A percentile compares a stretch with the other conserved stretches of the same genome.
These are phyloP conservation scores for Globisporangium orthogonon DNA, from an alignment of 352 stramenopile genomes.

Conservation along the genomic window DNA sequence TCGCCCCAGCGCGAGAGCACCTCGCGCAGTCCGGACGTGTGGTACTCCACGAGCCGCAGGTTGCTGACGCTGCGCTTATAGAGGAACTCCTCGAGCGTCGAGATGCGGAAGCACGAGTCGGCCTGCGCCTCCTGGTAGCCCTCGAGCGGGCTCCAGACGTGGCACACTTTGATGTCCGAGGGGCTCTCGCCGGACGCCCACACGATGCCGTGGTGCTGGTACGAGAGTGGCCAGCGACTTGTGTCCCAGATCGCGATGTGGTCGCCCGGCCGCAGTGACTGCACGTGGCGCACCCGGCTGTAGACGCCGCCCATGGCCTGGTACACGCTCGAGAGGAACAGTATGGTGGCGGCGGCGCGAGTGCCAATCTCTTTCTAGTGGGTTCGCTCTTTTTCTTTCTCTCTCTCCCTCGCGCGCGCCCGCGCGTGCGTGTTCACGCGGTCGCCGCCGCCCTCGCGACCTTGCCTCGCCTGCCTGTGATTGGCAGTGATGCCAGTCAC, in stretches of 20 bases:
- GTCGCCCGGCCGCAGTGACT: slow-evolving; percentile 71
- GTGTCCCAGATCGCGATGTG: slow-evolving; percentile 85
- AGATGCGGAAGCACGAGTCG: slow-evolving; percentile 85
- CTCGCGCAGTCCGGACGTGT: slow-evolving; percentile 76
- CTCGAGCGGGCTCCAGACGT: slow-evolving; percentile 80
- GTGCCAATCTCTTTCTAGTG: no score
- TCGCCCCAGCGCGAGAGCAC: slow-evolving; percentile 80
- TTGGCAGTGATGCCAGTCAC: no score
- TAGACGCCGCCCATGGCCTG: slow-evolving; percentile 64
- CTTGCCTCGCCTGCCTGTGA: no score
- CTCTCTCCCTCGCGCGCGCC: no score
- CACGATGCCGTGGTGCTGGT: slow-evolving; percentile 85
- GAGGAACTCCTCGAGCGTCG: slow-evolving; percentile 79
- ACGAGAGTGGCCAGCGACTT: slow-evolving; percentile 79
- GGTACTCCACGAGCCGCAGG: slow-evolving; percentile 79
- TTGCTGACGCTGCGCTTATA: slow-evolving; percentile 50
- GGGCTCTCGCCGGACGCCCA: slow-evolving; percentile 63
- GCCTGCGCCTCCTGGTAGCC: slow-evolving; percentile 69
- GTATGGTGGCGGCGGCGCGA: background rate
- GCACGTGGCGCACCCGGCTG: slow-evolving; percentile 66
- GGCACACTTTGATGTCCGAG: slow-evolving; percentile 67
- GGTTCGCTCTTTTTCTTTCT: no score
- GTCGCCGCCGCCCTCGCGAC: no score
- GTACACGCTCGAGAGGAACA: slow-evolving; percentile 12
- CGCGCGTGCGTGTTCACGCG: no score